These are phyloP conservation scores for Melaleuca quinquenervia DNA, from an alignment of 345 rosid species.

Conservation along the genomic window DNA sequence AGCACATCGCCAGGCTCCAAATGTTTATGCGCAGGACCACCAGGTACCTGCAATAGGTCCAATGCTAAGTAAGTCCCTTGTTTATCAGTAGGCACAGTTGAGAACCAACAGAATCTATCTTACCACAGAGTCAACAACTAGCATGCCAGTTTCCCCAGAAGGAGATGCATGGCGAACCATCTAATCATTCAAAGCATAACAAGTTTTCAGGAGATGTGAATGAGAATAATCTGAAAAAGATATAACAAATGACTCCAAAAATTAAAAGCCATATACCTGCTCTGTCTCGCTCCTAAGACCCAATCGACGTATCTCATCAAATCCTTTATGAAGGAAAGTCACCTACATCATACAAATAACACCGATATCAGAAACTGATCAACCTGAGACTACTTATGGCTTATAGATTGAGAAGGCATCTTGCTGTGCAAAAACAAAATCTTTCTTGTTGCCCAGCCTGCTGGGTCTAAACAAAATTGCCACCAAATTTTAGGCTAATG, in stretches of 20 bases:
- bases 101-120: slow-evolving; percentile 2
- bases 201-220: not conserved
- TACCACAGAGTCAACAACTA: slow-evolving; percentile 89
- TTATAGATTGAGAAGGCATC: not conserved
- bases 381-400: not conserved
- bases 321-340: slow-evolving; percentile 90
- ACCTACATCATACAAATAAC: slow-evolving; percentile 17
- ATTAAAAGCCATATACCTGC: slow-evolving; percentile 36
- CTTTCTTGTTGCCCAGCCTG: not conserved
- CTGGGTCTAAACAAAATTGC: not conserved
- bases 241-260: not conserved
- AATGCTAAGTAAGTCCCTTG: not conserved
- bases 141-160: slow-evolving; percentile 87
- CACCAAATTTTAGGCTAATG: not conserved
- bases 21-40: slow-evolving; percentile 76
- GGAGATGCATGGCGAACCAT: slow-evolving; percentile 75
- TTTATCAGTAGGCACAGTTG: not conserved
- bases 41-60: slow-evolving; percentile 63
- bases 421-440: not conserved
- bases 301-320: slow-evolving; percentile 92
- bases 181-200: slow-evolving; percentile 20
- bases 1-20: slow-evolving; percentile 97
- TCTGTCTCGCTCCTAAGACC: slow-evolving; percentile 83
- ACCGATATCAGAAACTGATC: not conserved
- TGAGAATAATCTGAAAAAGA: not conserved